Evolutionary conservation across 164 flowering plant genomes (phyloP).

Genomic region (Aristolochia contorta): DNA sequence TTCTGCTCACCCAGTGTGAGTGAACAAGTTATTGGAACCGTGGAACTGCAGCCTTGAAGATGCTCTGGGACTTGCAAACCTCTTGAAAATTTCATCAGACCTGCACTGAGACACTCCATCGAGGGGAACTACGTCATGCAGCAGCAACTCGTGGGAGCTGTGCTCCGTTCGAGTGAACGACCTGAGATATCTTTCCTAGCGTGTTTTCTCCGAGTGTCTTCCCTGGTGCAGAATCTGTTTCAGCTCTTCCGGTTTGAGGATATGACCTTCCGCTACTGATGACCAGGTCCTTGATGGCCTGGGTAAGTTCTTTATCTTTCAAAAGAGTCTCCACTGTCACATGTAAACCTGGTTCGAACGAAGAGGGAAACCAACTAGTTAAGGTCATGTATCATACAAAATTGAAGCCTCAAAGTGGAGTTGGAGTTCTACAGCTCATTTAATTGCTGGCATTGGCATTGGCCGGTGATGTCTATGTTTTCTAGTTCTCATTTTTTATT

Average conservation of each 20-base stretch:
- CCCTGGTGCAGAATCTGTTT: conserved; percentile 8
- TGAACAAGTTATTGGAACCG: too few relatives aligned
- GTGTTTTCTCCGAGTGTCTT: conserved; percentile 15
- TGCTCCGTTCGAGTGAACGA: conserved; percentile 13
- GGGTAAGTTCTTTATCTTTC: conserved; percentile 51
- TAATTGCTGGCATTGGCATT: not conserved
- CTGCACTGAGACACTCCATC: too few relatives aligned
- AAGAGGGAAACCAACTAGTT: not conserved
- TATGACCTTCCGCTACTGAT: conserved; percentile 61
- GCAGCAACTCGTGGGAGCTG: not conserved
- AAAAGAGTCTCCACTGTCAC: conserved; percentile 69
- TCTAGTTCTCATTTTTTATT: too few relatives aligned
- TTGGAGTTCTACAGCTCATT: not conserved
- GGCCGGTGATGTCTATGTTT: not conserved
- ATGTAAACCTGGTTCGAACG: conserved; percentile 53
- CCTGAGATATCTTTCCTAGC: conserved; percentile 11
- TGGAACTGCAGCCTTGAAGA: too few relatives aligned
- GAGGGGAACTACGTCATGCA: too few relatives aligned
- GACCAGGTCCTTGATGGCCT: conserved; percentile 46
- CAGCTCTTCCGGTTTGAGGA: conserved; percentile 22
- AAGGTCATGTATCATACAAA: not conserved
- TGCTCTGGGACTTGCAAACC: too few relatives aligned
- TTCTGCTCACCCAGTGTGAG: too few relatives aligned
- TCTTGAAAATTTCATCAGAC: too few relatives aligned
- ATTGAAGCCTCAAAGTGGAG: not conserved